These are phyloP conservation scores for Luzula sylvatica DNA, from an alignment of 176 grass and related monocot genomes.

Conservation along the genomic window DNA sequence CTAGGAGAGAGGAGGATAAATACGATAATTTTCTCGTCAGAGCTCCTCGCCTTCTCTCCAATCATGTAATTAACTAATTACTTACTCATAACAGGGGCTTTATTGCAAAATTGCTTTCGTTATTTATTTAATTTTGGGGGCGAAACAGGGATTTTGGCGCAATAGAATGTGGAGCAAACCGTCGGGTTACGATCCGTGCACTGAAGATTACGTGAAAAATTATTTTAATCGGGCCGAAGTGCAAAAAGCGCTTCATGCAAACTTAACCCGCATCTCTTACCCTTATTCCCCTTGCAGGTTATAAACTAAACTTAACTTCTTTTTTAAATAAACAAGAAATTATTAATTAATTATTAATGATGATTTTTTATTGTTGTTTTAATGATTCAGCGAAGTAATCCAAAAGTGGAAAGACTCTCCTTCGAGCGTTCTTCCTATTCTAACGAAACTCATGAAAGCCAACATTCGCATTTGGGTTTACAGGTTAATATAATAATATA, in stretches of 20 bases:
- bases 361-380: neutral
- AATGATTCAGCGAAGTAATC: constrained; percentile 52
- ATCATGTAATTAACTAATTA: constrained; percentile 33
- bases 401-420: constrained; percentile 86
- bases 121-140: neutral
- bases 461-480: constrained; percentile 81
- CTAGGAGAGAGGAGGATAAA: too few relatives aligned
- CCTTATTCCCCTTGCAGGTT: constrained; percentile 82
- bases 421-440: constrained; percentile 48
- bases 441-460: constrained; percentile 79
- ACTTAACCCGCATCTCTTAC: constrained; percentile 49
- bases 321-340: neutral
- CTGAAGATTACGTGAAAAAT: constrained; percentile 54
- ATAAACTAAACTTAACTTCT: neutral
- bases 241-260: constrained; percentile 77
- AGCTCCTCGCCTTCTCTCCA: constrained; percentile 59
- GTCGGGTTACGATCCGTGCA: constrained; percentile 93
- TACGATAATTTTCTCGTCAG: constrained; percentile 24
- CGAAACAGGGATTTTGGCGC: constrained; percentile 50
- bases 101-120: neutral
- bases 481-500: constrained; percentile 28
- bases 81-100: too few relatives aligned
- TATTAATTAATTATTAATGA: too few relatives aligned
- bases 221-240: constrained; percentile 81
- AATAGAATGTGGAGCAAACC: constrained; percentile 34